These are phyloP conservation scores for Pilobolus umbonatus DNA, from an alignment of 192 early-diverging fungal genomes.

Conservation along the genomic window DNA sequence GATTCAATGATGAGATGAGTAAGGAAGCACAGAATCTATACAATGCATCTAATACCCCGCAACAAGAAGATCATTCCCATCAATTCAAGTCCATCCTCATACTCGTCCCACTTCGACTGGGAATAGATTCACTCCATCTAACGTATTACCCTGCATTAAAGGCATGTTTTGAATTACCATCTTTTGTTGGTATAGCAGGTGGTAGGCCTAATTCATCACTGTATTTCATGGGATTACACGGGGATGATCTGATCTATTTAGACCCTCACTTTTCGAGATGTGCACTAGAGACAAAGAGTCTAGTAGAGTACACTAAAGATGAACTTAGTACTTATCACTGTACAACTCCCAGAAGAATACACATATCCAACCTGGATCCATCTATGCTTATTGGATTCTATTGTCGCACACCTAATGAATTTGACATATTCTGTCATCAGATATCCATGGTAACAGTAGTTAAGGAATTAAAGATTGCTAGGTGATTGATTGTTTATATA, in stretches of 20 bases:
- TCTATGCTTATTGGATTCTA: constrained; percentile 93
- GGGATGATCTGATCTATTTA: constrained; percentile 78
- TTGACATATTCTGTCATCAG: constrained; percentile 54
- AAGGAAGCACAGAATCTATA: constrained; percentile 31
- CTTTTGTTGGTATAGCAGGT: constrained; percentile 89
- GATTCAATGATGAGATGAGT: constrained; percentile 23
- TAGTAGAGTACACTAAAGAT: constrained; percentile 41
- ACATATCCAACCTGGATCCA: constrained; percentile 81
- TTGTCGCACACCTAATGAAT: constrained; percentile 53
- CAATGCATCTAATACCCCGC: constrained; percentile 7
- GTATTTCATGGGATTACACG: constrained; percentile 88
- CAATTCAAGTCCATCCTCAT: constrained; percentile 71
- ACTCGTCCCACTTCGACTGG: constrained; percentile 82
- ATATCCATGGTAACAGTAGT: constrained; percentile 35
- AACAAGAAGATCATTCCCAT: background rate
- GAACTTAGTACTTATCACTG: constrained; percentile 85
- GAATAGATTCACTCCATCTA: constrained; percentile 84
- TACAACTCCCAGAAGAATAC: constrained; percentile 63
- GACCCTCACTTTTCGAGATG: constrained; percentile 90
- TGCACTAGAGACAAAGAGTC: constrained; percentile 47
- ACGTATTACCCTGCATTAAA: constrained; percentile 74
- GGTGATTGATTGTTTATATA: background rate
- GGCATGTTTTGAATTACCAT: constrained; percentile 71
- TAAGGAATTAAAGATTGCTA: background rate
- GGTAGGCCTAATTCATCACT: constrained; percentile 92